Percentiles rank a stretch among this genome's conserved stretches.
phyloP scores from a whole-genome alignment of 768 basidiomycete species.

The Xerocomellus intermedius region DNA sequence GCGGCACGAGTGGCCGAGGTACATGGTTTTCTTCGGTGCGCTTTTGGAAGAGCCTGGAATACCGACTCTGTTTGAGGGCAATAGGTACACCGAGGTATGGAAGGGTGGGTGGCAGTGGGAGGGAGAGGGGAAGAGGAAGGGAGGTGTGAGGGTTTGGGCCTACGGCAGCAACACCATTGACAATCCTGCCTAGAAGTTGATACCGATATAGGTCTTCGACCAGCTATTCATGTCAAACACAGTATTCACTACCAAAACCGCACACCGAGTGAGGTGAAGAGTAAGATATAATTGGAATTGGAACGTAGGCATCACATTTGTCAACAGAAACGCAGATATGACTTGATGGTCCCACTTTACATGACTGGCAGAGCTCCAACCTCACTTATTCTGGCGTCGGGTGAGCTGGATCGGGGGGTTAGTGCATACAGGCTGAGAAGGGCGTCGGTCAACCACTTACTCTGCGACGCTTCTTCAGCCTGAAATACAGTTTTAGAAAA shows the following conservation, averaged over 20 bases:
- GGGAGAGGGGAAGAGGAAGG: constrained; percentile 53
- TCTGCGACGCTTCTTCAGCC: constrained; percentile 88
- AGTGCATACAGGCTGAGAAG: constrained; percentile 10
- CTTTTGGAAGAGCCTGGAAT: constrained; percentile 58
- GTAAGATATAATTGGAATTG: not conserved
- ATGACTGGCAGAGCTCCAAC: not conserved
- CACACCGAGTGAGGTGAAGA: not conserved
- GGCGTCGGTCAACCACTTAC: constrained; percentile 42
- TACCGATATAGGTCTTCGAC: not conserved
- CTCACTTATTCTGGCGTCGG: constrained; percentile 37
- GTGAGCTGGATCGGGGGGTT: constrained; percentile 40
- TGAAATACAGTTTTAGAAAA: constrained; percentile 29
- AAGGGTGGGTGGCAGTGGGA: constrained; percentile 76
- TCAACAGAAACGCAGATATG: constrained; percentile 6
- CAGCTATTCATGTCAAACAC: not conserved
- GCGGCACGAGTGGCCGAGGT: constrained; percentile 76
- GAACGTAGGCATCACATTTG: not conserved
- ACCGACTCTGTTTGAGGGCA: constrained; percentile 41
- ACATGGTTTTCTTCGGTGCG: constrained; percentile 82
- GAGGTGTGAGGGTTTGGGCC: constrained; percentile 72
- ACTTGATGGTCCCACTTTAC: not conserved
- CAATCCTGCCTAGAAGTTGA: not conserved
- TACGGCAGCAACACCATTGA: constrained; percentile 1
- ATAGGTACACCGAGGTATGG: constrained; percentile 69
- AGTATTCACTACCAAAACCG: not conserved